These are phyloP conservation scores for Citrus unshiu DNA, from an alignment of 345 rosid genomes.

Conservation along the genomic window DNA sequence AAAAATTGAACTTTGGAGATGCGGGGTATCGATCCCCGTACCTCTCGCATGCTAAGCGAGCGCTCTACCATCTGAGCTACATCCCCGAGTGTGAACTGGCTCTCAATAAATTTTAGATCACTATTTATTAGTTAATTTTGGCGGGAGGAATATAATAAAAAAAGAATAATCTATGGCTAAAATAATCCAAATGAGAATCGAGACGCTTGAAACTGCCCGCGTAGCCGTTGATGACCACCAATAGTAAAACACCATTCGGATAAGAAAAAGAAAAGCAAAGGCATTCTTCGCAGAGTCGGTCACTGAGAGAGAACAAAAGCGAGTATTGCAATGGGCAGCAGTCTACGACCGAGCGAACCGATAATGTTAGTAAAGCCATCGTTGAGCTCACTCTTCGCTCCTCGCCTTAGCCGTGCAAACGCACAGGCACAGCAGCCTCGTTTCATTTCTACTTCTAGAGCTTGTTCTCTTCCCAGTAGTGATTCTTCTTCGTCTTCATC, in stretches of 20 bases:
- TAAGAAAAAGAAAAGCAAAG: constrained; percentile 17
- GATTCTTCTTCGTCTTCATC: constrained; percentile 11
- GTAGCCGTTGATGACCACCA: neutral
- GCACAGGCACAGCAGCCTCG: constrained; percentile 18
- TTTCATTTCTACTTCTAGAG: constrained; percentile 33
- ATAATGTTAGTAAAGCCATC: constrained; percentile 29
- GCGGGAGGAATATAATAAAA: neutral
- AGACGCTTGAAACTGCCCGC: constrained; percentile 17
- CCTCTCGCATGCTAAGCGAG: constrained; percentile 53
- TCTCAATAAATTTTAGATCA: too few relatives aligned
- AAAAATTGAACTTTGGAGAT: neutral
- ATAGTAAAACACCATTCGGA: constrained; percentile 9
- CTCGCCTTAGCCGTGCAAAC: constrained; percentile 20
- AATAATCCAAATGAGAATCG: neutral
- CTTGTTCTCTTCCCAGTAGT: constrained; percentile 14
- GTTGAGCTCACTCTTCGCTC: constrained; percentile 27
- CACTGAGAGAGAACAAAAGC: neutral
- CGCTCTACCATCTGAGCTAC: constrained; percentile 57
- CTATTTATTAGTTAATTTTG: neutral
- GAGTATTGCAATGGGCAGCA: constrained; percentile 33
- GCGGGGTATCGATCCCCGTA: constrained; percentile 24
- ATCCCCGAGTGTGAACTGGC: neutral
- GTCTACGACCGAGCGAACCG: constrained; percentile 33
- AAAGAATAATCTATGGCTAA: too few relatives aligned
- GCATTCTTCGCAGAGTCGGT: too few relatives aligned